Evolutionary conservation across 805 yeast species (phyloP), one percentile per base, ranked within the genome.

Genomic region (Lipomyces lipofer): DNA sequence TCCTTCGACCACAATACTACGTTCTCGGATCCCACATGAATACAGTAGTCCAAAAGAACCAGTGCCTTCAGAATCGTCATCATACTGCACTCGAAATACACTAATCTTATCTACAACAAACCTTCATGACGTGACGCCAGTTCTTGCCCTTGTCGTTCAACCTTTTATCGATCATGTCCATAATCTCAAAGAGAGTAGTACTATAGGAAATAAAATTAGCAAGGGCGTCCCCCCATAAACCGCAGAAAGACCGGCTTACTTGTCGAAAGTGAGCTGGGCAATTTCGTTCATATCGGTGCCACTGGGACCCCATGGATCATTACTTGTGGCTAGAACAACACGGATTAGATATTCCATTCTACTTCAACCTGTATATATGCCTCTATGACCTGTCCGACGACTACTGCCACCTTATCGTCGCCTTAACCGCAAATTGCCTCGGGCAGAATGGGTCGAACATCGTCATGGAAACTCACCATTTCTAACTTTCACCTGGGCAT

Each of bases 61-160:
- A 92, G 76, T 0, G 96, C 84, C 71, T 56, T 8, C 7, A 17
- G 19, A 5, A 25, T 17, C 7, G 15, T 25, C 19, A 22, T 21
- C 4, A 13, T 32, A 9, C 24, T 19, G 29, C 27, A 19, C 8
- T 12, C 36, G 12, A 1, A 30, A 17, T 22, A 9, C 29, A 27
- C 25, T 27, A 24, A 24, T 17, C 22, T 3, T 12, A 13, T 19
- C 27, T 8, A 6, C n/a, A 27, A 10, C 60, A 8, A 40, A 60
- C 63, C 54, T 92, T 94, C 59, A 95, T 91, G 47, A 92, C 91
- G 69, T 92, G 99, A 62, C 96, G 80, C 97, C 97, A 92, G 73
- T 92, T 87, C 70, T 90, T 91, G 58, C 98, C 98, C 75, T 91
- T 91, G 68, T 92, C 98, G 67, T 92, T 92, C 61, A 92, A 74